Conservation (phyloP, 768 basidiomycete genomes). For the Psilocybe sp. region DNA sequence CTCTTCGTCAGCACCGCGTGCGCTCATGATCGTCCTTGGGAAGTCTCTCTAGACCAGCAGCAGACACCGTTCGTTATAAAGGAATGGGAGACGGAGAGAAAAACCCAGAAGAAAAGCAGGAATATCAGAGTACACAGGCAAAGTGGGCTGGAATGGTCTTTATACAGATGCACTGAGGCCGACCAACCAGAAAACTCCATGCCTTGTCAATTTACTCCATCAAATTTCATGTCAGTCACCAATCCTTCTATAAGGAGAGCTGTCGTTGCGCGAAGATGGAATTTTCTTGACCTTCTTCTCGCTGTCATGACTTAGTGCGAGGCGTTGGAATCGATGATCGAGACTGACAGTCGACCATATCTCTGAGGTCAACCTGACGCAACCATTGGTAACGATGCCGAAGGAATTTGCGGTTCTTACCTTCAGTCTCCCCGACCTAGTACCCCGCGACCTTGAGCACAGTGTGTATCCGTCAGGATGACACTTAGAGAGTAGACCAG, state of each 20-base stretch:
- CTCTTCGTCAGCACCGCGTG: slow-evolving; percentile 60
- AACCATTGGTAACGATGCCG: too few relatives aligned
- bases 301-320: neutral
- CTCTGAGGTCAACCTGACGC: too few relatives aligned
- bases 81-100: slow-evolving; percentile 1
- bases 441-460: too few relatives aligned
- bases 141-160: slow-evolving; percentile 14
- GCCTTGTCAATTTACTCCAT: neutral
- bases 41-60: neutral
- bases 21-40: slow-evolving; percentile 7
- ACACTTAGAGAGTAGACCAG: too few relatives aligned
- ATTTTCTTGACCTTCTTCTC: neutral
- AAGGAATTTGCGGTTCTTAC: too few relatives aligned
- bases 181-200: neutral
- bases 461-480: too few relatives aligned
- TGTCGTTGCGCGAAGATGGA: neutral
- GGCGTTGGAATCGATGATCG: slow-evolving; percentile 4
- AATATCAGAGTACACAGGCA: slow-evolving; percentile 9
- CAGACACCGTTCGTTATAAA: neutral
- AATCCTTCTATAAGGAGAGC: neutral
- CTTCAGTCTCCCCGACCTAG: too few relatives aligned
- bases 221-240: neutral
- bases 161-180: neutral
- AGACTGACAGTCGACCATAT: neutral
- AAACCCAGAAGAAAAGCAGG: neutral